Base-by-base conservation (phyloP, 2,329 filamentous ascomycete species). In the Penicillium sclerotigenum region DNA sequence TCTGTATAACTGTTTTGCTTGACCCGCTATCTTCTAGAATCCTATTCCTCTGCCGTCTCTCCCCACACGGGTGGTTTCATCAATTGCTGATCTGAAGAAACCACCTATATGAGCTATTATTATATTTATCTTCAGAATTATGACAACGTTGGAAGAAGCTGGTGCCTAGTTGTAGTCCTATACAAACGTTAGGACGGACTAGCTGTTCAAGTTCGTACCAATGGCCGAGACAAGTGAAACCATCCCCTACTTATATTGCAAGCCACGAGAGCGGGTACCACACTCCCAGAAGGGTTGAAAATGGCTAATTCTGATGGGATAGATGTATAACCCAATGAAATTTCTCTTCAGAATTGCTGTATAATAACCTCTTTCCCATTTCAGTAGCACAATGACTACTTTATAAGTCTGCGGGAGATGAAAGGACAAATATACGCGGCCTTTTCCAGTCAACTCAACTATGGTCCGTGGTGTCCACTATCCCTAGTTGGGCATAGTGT, bases 1-100 rank as follows among this genome's bases (percentile, higher is more conserved):
- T n/a, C n/a, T n/a, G n/a, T n/a, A n/a, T n/a, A n/a, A n/a, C n/a
- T n/a, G 38, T 37, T 54, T 43, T 47, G 18, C 34, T 40, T 54
- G 53, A 55, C 53, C 53, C 53, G 53, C 53, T 46, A 55, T 52
- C 47, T 55, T 55, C 53, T 55, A 55, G 53, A 55, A 55, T 46
- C 20, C 24, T n/a, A 28, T 34, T 43, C 20, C 37, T 14, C 38
- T 51, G 38, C 48, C 48, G 48, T 51, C 43, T 49, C 51, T 55
- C 53, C 40, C 47, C 53, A 55, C 53, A 52, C 34, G 16, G 41
- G 50, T 31, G 31, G 31, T 54, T 49, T 54, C 46, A 54, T 41
- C 45, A 31, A 29, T 18, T 37, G 9, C 41, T 26, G 22, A 40
- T 41, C 29, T 33, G 29, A 43, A 28, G n/a, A 20, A 43, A 29